Base-by-base conservation (phyloP, 345 rosid species). In the Euphorbia lathyris region DNA sequence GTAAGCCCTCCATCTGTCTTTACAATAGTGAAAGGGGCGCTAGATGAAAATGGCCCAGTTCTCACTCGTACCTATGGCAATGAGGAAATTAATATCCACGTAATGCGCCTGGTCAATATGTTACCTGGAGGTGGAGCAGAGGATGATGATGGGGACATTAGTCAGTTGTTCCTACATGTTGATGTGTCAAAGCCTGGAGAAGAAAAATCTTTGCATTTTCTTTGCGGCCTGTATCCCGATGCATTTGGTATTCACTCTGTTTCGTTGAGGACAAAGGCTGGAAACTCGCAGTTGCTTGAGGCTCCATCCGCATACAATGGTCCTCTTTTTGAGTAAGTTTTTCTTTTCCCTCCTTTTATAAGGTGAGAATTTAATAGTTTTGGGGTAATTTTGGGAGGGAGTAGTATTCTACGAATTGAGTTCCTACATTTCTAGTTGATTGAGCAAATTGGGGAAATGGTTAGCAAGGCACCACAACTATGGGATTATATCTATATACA, bases 161-260 rank as follows among this genome's bases (percentile, higher is more conserved):
- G 87, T 70, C 97, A 91, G 80, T 56, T 94, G 78, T 94, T 91
- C 67, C 87, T 94, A 50, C 97, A 87, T 48, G 96, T 94, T 26
- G 84, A 89, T 75, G 87, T 94, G 20, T 80, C 92, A 29, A 92
- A 94, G 87, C 91, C 86, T 22, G 86, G 74, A n/a, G 88, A 85
- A 58, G 74, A 76, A 57, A 75, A 87, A 23, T 88, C 96, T 47
- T 67, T 92, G 68, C 93, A 87, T 69, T 88, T 94, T 73, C 88
- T 92, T 5, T 94, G 99, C 25, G 99, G 93, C 19, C 76, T 94
- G 79, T 90, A 94, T 80, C 97, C 97, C 0, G 99, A 94, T 73
- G 97, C 97, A 0, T 71, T 92, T 66, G 97, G 97, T 29, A 92
- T 94, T 66, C 97, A 94, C 78, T 90, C 97, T 1, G 86, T 94